Conservation (phyloP, 2,329 filamentous ascomycete genomes). For the Aspergillus brunneoviolaceus region DNA sequence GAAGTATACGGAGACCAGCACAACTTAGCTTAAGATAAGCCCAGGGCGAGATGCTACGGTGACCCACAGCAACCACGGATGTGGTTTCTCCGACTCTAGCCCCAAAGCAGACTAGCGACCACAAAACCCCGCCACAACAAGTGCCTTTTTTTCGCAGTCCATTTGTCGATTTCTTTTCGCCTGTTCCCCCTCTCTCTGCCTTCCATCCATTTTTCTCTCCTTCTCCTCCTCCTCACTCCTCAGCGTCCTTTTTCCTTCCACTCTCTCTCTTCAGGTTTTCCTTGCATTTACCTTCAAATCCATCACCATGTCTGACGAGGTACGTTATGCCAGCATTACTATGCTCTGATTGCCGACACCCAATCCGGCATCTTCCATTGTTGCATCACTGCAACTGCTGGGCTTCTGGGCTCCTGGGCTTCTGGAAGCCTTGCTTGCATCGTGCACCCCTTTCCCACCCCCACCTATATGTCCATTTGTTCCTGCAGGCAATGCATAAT, state of each 20-base stretch:
- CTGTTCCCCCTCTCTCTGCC: slow-evolving; percentile 24
- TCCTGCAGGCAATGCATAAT: slow-evolving; percentile 13
- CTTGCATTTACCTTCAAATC: slow-evolving; percentile 28
- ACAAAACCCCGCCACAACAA: slow-evolving; percentile 36
- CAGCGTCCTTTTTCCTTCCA: slow-evolving; percentile 19
- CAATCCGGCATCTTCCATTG: slow-evolving; percentile 10
- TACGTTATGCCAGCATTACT: slow-evolving; percentile 42
- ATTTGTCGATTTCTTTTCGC: slow-evolving; percentile 28
- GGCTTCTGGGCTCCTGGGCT: slow-evolving; percentile 21
- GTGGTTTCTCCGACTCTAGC: slow-evolving; percentile 23
- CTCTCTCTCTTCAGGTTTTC: slow-evolving; percentile 21
- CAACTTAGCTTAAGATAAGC: not conserved
- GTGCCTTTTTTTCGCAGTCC: slow-evolving; percentile 29
- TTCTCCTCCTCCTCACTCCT: slow-evolving; percentile 17
- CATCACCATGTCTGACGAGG: slow-evolving; percentile 67
- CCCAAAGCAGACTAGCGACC: slow-evolving; percentile 26
- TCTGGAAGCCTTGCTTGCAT: slow-evolving; percentile 33
- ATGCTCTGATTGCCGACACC: slow-evolving; percentile 11
- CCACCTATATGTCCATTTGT: slow-evolving; percentile 14
- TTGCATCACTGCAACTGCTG: slow-evolving; percentile 25
- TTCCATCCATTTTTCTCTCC: slow-evolving; percentile 23
- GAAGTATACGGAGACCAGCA: too few relatives aligned
- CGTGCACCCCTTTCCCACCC: slow-evolving; percentile 19
- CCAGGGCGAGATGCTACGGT: slow-evolving; percentile 14
- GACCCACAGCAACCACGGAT: not conserved